Evolutionary conservation across 805 yeast genomes (phyloP), one percentile per base, ranked within the genome.

Genomic region (Lipomyces mesembrius): DNA sequence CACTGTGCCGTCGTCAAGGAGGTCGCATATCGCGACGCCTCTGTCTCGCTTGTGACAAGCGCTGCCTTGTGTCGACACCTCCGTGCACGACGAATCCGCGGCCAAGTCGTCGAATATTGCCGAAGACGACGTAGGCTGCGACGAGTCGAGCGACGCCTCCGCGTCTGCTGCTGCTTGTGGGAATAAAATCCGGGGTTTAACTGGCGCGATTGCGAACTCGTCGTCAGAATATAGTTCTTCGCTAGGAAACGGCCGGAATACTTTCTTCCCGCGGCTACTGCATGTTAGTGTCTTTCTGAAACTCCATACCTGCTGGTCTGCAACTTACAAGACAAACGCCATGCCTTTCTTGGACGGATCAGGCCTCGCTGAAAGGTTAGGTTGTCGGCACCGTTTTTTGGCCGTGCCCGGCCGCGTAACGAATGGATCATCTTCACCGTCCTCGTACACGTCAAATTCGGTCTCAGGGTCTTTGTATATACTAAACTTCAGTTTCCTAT

Each of bases 241-340:
- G n/a, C 39, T 27, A 4, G 66, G 56, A 25, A 68, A 66, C 20
- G 66, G 69, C 32, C 71, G 57, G 43, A 68, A 68, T 22, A 68
- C 39, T 32, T 61, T 62, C 61, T 68, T 68, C 25, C 71, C 71
- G 12, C 71, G 66, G 52, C 66, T 62, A 22, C 20, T n/a, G 14
- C 14, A 12, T 32, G 32, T 14, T 34, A 22, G 11, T 7, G n/a
- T 25, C n/a, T n/a, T n/a, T 3, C 17, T 12, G 14, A 12, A 17
- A 14, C 0, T 43, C 20, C n/a, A 27, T 27, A 22, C 20, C 20
- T 43, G 0, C 11, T 8, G 9, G 22, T n/a, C 27, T 9, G 39
- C 5, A 7, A 58, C 68, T 65, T 65, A 65, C 68, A 67, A 67
- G 1, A 67, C 71, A 54, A 67, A 67, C 56, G 56, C 55, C 71